Base-by-base conservation (phyloP, 495 filamentous ascomycete species). In the Daldinia grandis region DNA sequence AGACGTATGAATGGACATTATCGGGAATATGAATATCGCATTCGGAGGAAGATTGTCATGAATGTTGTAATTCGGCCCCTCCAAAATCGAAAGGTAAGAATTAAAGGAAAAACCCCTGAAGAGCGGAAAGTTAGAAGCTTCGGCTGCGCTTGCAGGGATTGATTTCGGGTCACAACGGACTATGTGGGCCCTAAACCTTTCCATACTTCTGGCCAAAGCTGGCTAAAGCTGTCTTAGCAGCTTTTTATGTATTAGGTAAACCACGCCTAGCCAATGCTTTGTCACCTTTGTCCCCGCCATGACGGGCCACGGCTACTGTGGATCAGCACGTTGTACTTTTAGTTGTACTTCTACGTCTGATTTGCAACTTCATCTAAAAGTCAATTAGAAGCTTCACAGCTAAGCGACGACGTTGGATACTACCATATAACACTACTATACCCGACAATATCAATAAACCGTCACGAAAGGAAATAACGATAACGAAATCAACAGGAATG, bases 11-110 rank as follows among this genome's bases (percentile, higher is more conserved):
- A 73, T 69, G 67, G 74, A 74, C 70, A 72, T 73, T 60, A 64
- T 64, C 15, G 30, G 27, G 53, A 56, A n/a, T 28, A 56, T 6
- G 38, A 50, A 51, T 24, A 27, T 59, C 87, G 92, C 90, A 81
- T 91, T 87, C 49, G 89, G 88, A 82, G 93, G 92, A 86, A 83
- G 92, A 92, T 81, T n/a, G n/a, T n/a, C n/a, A n/a, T n/a, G n/a
- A n/a, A n/a, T n/a, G n/a, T n/a, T n/a, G n/a, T n/a, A n/a, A 91
- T 89, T 89, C 91, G 91, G 81, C 90, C 88, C 73, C 89, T 89
- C 76, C 81, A 81, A 83, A 86, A 88, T 86, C 87, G 89, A 63
- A 68, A 83, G 8, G 38, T 5, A 37, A 62, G 27, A 30, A 19
- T 21, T 55, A 6, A 40, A 40, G 19, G 19, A n/a, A 65, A 38